A percentile compares a stretch with the other conserved stretches of the same genome.
phyloP scores from a whole-genome alignment of 306 rosid species.

The Inga oerstediana region DNA sequence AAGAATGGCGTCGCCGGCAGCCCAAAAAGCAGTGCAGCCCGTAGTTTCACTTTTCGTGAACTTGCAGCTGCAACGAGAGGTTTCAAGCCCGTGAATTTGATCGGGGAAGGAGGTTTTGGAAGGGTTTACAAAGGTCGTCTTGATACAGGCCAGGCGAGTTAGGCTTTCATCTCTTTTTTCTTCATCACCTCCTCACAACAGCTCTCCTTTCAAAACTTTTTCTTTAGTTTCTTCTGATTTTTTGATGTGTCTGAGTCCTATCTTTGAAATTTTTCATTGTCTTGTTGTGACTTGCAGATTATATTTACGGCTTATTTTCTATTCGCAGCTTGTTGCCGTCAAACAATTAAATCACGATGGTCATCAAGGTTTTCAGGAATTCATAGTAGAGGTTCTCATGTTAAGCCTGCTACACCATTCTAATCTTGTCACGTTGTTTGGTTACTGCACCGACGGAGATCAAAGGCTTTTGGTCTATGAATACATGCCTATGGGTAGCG shows the following conservation, averaged over 20 bases:
- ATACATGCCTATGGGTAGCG: conserved; percentile 67
- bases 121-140: conserved; percentile 91
- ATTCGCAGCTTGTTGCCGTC: conserved; percentile 77
- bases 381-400: conserved; percentile 94
- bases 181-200: conserved; percentile 1
- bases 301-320: neutral
- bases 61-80: conserved; percentile 80
- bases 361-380: conserved; percentile 91
- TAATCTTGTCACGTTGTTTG: conserved; percentile 86
- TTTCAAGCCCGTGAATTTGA: conserved; percentile 57
- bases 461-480: conserved; percentile 88
- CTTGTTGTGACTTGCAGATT: conserved; percentile 11
- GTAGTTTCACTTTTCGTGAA: conserved; percentile 62
- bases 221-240: neutral
- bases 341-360: conserved; percentile 88
- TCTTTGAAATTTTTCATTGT: neutral
- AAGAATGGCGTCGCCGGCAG: conserved; percentile 27
- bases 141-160: conserved; percentile 72
- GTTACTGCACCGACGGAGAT: conserved; percentile 98
- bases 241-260: neutral
- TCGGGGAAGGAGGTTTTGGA: conserved; percentile 99
- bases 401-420: conserved; percentile 85
- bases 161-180: neutral
- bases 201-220: neutral
- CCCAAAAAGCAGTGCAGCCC: conserved; percentile 37